Percentiles rank a stretch among this genome's conserved stretches.
phyloP scores from a whole-genome alignment of 2,329 filamentous ascomycete genomes.

The Talaromyces sp. region DNA sequence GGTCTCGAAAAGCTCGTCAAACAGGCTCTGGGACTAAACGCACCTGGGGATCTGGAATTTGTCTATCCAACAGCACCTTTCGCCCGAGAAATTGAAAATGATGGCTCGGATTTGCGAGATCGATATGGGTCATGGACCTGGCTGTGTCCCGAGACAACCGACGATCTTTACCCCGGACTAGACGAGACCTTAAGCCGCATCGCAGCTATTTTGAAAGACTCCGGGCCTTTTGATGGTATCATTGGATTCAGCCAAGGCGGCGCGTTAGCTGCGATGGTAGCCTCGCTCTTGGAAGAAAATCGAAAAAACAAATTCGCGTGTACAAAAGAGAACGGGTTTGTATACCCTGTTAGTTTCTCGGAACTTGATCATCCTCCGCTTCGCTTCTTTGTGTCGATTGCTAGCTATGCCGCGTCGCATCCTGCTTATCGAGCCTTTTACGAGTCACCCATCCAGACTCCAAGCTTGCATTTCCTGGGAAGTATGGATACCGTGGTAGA shows the following conservation, averaged over 20 bases:
- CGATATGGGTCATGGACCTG: slow-evolving; percentile 9
- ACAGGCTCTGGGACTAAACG: neutral
- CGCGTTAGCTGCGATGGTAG: slow-evolving; percentile 3
- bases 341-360: slow-evolving; percentile 1
- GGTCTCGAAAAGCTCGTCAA: slow-evolving; percentile 4
- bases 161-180: neutral
- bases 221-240: slow-evolving; percentile 8
- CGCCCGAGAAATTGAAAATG: neutral
- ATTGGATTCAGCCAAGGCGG: slow-evolving; percentile 12
- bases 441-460: neutral
- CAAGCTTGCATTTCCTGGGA: slow-evolving; percentile 5
- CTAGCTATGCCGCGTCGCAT: slow-evolving; percentile 8
- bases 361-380: neutral
- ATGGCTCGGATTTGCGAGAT: neutral
- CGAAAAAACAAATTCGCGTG: slow-evolving; percentile 1
- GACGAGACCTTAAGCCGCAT: neutral
- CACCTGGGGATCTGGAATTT: neutral
- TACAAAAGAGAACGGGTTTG: neutral
- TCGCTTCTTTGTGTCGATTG: slow-evolving; percentile 4
- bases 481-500: slow-evolving; percentile 11
- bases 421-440: slow-evolving; percentile 9
- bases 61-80: slow-evolving; percentile 11
- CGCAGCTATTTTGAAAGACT: neutral
- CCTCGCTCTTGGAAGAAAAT: slow-evolving; percentile 4
- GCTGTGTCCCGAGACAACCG: slow-evolving; percentile 5